phyloP scores from a whole-genome alignment of 228 moss, liverwort and hornwort genomes.

The Sphagnum fallax region DNA sequence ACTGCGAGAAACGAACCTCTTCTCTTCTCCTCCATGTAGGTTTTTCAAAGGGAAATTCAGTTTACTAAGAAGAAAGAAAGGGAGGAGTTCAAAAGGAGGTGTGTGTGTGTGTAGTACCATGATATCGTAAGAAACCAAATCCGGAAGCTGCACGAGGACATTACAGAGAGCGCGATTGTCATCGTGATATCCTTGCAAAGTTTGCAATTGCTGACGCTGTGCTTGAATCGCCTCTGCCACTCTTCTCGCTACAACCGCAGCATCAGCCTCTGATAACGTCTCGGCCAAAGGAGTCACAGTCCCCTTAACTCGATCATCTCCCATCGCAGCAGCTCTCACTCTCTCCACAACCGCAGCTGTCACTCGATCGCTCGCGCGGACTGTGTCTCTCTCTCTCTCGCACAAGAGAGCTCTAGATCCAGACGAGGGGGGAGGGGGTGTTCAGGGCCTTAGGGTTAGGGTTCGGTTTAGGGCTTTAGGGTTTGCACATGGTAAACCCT shows the following conservation, averaged over 20 bases:
- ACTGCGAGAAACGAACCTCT: not conserved
- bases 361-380: too few relatives aligned
- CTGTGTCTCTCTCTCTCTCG: too few relatives aligned
- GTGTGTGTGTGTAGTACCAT: conserved; percentile 38
- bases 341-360: too few relatives aligned
- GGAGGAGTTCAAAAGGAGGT: not conserved
- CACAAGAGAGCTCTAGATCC: too few relatives aligned
- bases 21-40: not conserved
- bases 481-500: too few relatives aligned
- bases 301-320: conserved; percentile 27
- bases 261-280: conserved; percentile 61
- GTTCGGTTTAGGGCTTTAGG: too few relatives aligned
- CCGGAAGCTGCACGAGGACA: conserved; percentile 72
- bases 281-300: conserved; percentile 72
- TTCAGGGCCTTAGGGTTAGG: too few relatives aligned
- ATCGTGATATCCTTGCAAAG: conserved; percentile 56
- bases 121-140: conserved; percentile 62
- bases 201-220: conserved; percentile 53
- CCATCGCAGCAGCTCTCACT: too few relatives aligned
- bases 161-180: conserved; percentile 62
- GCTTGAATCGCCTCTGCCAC: conserved; percentile 53
- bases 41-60: not conserved
- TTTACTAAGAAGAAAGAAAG: not conserved
- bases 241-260: conserved; percentile 55
- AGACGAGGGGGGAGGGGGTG: too few relatives aligned